Conservation (phyloP, 2,329 filamentous ascomycete species). For the Sporothrix globosa region DNA sequence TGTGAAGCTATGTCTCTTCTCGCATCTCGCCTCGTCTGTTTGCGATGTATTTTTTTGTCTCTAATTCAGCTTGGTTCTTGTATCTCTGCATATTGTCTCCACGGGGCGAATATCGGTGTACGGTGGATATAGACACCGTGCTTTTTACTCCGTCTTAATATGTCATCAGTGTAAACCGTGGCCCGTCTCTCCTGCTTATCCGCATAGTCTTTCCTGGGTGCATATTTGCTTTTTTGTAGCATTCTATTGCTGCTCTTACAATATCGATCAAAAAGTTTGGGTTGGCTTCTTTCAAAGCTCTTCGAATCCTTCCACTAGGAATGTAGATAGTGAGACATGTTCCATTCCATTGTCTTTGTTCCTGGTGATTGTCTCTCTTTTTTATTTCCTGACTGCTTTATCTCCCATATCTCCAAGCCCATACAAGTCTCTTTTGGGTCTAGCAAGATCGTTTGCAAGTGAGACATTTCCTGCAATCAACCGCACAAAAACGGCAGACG, state of each 20-base stretch:
- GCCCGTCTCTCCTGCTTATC: background rate
- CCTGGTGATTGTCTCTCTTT: conserved; percentile 1
- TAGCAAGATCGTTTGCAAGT: conserved; percentile 13
- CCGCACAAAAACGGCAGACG: background rate
- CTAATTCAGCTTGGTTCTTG: background rate
- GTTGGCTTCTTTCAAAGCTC: too few relatives aligned
- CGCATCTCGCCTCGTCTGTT: background rate
- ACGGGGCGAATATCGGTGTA: too few relatives aligned
- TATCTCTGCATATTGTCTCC: background rate
- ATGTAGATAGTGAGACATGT: conserved; percentile 3
- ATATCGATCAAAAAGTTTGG: background rate
- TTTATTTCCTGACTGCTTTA: background rate
- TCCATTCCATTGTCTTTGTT: conserved; percentile 25
- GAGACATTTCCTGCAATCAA: conserved; percentile 21
- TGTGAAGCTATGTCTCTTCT: background rate
- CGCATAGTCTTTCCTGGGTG: conserved; percentile 5
- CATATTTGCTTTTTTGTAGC: conserved; percentile 8
- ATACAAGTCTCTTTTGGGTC: background rate
- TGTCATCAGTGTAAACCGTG: background rate
- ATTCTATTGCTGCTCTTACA: background rate
- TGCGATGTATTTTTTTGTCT: background rate
- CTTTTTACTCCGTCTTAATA: background rate
- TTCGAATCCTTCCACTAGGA: too few relatives aligned
- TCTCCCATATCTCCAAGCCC: background rate
- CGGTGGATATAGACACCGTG: background rate